Evolutionary conservation across 306 rosid species (phyloP).

Genomic region (Urtica urens): DNA sequence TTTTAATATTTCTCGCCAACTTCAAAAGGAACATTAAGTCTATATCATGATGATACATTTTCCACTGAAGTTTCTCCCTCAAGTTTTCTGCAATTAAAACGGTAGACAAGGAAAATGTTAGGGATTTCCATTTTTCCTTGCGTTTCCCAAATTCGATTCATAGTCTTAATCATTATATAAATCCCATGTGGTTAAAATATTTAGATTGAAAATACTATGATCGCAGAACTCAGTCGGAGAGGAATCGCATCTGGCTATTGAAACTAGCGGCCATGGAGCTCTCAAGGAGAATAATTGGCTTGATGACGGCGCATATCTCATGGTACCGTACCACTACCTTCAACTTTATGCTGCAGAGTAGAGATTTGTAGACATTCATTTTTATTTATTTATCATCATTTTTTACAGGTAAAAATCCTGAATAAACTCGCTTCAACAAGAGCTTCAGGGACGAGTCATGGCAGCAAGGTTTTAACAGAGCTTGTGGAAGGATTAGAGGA

Average conservation of each 20-base stretch:
- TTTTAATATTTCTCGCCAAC: too few relatives aligned
- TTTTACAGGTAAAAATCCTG: slow-evolving; percentile 76
- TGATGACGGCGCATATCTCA: slow-evolving; percentile 94
- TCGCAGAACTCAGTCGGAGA: slow-evolving; percentile 72
- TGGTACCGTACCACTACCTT: slow-evolving; percentile 39
- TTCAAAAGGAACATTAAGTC: too few relatives aligned
- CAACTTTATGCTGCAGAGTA: not conserved
- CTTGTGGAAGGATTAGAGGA: slow-evolving; percentile 70
- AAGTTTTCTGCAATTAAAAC: too few relatives aligned
- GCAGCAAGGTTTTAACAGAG: slow-evolving; percentile 81
- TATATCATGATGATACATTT: too few relatives aligned
- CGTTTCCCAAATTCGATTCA: too few relatives aligned
- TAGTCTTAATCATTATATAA: too few relatives aligned
- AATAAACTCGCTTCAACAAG: slow-evolving; percentile 86
- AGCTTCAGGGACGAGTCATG: slow-evolving; percentile 57
- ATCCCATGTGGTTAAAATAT: too few relatives aligned
- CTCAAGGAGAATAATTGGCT: slow-evolving; percentile 98
- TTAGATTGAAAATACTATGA: too few relatives aligned
- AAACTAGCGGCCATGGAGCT: slow-evolving; percentile 99
- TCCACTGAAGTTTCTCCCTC: too few relatives aligned
- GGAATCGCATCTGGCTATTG: slow-evolving; percentile 94
- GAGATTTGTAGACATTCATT: not conserved
- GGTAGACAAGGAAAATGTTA: too few relatives aligned
- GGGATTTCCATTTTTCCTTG: too few relatives aligned
- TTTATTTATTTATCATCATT: not conserved